Evolutionary conservation across 176 grass and related monocot genomes (phyloP).

Genomic region (Musa schizocarpa): DNA sequence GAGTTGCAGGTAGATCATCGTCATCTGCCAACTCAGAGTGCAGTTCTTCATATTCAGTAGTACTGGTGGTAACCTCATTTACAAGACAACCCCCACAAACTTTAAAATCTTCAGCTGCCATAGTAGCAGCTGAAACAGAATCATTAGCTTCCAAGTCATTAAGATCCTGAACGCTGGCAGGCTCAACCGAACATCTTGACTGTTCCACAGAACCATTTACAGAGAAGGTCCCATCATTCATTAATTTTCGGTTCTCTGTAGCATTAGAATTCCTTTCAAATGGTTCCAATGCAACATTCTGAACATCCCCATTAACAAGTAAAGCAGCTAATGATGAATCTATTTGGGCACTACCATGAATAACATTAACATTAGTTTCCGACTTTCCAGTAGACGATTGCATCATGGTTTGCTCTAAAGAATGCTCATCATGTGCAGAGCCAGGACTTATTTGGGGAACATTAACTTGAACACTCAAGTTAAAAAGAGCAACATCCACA

Average conservation of each 20-base stretch:
- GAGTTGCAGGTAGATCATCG: conserved; percentile 12
- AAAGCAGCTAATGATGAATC: neutral
- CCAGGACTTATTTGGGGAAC: neutral
- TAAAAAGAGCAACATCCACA: neutral
- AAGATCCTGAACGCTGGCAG: neutral
- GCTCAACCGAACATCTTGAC: neutral
- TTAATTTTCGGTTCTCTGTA: neutral
- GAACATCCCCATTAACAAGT: neutral
- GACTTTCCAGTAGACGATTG: neutral
- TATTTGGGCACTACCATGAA: neutral
- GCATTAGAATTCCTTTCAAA: neutral
- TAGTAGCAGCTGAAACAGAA: neutral
- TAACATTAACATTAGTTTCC: neutral
- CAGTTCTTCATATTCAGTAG: neutral
- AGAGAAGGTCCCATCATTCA: neutral
- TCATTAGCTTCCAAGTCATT: neutral
- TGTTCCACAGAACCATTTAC: neutral
- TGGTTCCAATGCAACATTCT: neutral
- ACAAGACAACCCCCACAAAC: neutral
- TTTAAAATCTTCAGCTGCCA: neutral
- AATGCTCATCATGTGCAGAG: neutral
- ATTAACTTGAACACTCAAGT: neutral
- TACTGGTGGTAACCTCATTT: neutral
- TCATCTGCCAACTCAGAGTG: neutral
- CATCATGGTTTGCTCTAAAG: neutral